These are phyloP conservation scores for Elsinoe necatrix DNA, from an alignment of 2,329 filamentous ascomycete genomes.

Conservation along the genomic window DNA sequence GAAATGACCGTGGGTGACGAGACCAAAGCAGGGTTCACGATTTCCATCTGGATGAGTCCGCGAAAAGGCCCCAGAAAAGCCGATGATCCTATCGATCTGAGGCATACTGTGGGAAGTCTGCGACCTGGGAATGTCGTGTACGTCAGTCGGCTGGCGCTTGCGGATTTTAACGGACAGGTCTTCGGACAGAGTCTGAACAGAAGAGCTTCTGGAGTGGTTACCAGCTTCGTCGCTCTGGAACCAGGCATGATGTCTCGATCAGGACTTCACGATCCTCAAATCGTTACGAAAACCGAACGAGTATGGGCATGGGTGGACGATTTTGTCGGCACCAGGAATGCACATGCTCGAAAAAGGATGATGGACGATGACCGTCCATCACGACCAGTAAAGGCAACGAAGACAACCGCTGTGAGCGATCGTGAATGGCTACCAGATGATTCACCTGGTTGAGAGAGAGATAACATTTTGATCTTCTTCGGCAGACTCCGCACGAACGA, in stretches of 20 bases:
- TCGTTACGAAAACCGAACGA: constrained; percentile 16
- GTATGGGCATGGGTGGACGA: constrained; percentile 17
- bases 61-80: constrained; percentile 12
- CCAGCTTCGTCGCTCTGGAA: constrained; percentile 44
- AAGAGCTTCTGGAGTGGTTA: constrained; percentile 57
- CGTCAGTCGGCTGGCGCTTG: constrained; percentile 69
- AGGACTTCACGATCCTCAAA: background rate
- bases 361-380: background rate
- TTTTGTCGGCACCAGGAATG: constrained; percentile 17
- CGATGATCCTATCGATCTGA: constrained; percentile 27
- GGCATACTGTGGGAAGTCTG: constrained; percentile 40
- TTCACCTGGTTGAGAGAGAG: constrained; percentile 5
- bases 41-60: constrained; percentile 72
- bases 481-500: background rate
- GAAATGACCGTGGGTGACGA: constrained; percentile 81
- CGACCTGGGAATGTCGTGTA: constrained; percentile 69
- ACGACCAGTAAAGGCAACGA: background rate
- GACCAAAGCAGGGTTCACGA: constrained; percentile 66
- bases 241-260: background rate
- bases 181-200: constrained; percentile 75
- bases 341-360: background rate
- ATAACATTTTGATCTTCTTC: background rate
- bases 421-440: constrained; percentile 15
- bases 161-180: constrained; percentile 65
- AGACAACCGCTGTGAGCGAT: background rate